Evolutionary conservation across 2,329 filamentous ascomycete species (phyloP).

Genomic region (Paramyrothecium roridum): DNA sequence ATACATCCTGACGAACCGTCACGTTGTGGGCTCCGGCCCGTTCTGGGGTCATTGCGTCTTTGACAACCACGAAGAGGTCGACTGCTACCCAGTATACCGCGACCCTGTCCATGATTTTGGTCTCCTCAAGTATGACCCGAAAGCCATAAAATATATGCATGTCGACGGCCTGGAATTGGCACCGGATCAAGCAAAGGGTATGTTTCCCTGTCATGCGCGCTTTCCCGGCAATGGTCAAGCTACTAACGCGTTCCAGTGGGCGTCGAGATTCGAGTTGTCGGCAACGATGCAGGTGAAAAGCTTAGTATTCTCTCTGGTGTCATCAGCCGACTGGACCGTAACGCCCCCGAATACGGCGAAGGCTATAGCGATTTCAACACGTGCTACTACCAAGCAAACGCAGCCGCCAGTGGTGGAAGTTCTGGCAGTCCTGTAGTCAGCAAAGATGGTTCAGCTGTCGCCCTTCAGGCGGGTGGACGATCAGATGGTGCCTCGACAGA

Average conservation of each 20-base stretch:
- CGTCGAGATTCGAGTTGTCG: conserved; percentile 92
- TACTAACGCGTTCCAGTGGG: conserved; percentile 56
- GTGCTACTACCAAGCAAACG: conserved; percentile 96
- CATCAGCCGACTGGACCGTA: conserved; percentile 91
- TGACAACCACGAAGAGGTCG: conserved; percentile 96
- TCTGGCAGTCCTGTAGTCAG: conserved; percentile 98
- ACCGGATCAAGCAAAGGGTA: conserved; percentile 76
- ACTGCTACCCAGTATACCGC: conserved; percentile 94
- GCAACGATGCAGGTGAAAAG: conserved; percentile 98
- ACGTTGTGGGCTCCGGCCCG: conserved; percentile 91
- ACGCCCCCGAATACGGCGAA: conserved; percentile 96
- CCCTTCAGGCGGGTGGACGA: conserved; percentile 88
- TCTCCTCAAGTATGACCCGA: conserved; percentile 92
- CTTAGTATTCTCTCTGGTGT: conserved; percentile 96
- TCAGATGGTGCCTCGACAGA: conserved; percentile 95
- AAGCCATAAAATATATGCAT: conserved; percentile 95
- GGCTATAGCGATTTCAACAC: conserved; percentile 97
- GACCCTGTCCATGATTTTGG: conserved; percentile 99
- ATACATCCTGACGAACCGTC: conserved; percentile 83
- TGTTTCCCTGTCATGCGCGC: conserved; percentile 12
- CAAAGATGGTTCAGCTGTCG: conserved; percentile 87
- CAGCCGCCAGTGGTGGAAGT: conserved; percentile 92
- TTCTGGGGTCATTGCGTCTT: conserved; percentile 99
- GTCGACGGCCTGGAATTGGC: conserved; percentile 75
- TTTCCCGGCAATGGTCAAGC: not conserved